Evolutionary conservation across 2,329 filamentous ascomycete genomes (phyloP).

Genomic region (Drechslerella coelobrocha): DNA sequence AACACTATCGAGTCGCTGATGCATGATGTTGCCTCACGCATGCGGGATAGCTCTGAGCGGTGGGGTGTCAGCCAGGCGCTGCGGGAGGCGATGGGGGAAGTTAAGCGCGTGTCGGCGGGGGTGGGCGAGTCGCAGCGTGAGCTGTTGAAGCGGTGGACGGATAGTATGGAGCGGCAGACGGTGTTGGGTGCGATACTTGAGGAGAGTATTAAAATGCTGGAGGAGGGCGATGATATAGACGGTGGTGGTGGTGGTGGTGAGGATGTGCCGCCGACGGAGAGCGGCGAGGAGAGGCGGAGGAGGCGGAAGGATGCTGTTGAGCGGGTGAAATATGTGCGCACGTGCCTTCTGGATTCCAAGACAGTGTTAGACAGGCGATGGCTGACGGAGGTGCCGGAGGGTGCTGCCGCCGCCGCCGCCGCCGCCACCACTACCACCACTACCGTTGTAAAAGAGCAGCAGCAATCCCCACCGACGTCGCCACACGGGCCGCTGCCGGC

Average conservation of each 20-base stretch:
- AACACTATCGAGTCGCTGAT: constrained; percentile 68
- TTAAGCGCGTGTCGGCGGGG: constrained; percentile 60
- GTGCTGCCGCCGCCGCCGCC: constrained; percentile 1
- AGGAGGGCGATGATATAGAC: constrained; percentile 16
- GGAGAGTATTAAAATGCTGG: constrained; percentile 52
- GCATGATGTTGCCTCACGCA: constrained; percentile 76
- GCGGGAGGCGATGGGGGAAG: constrained; percentile 80
- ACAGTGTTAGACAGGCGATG: constrained; percentile 45
- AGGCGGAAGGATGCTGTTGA: constrained; percentile 43
- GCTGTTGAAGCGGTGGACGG: constrained; percentile 38
- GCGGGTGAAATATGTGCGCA: constrained; percentile 52
- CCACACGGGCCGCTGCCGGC: constrained; percentile 1
- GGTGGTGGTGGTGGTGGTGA: too few species aligned
- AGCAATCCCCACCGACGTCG: constrained; percentile 2
- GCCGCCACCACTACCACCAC: neutral
- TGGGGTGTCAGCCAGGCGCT: constrained; percentile 81
- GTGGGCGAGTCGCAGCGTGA: constrained; percentile 44
- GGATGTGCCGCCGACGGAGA: neutral
- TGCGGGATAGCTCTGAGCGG: constrained; percentile 75
- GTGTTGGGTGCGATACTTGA: constrained; percentile 51
- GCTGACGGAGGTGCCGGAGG: constrained; percentile 36
- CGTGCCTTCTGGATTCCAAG: constrained; percentile 51
- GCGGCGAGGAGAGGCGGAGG: neutral
- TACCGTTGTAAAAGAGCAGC: too few species aligned
- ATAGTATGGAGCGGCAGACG: constrained; percentile 51